These are phyloP conservation scores for Middelhovenomyces tepae DNA, from an alignment of 805 yeast species.

Conservation along the genomic window DNA sequence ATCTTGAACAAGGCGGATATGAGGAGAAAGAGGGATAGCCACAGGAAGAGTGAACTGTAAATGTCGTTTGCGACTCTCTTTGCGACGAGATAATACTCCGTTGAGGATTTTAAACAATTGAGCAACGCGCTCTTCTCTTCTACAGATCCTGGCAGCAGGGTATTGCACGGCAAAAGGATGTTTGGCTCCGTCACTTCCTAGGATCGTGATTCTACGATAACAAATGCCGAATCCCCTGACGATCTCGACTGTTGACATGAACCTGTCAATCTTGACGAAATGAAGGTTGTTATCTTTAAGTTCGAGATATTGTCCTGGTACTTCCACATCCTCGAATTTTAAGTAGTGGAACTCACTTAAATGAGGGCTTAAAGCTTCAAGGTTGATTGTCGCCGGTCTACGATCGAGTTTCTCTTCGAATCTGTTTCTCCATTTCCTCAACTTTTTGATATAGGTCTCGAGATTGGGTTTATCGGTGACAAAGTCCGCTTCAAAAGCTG, in stretches of 20 bases:
- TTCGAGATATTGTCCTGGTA: conserved; percentile 92
- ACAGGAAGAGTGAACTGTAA: conserved; percentile 79
- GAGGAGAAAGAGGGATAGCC: conserved; percentile 92
- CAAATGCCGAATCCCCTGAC: conserved; percentile 88
- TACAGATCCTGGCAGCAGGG: conserved; percentile 95
- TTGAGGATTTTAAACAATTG: conserved; percentile 87
- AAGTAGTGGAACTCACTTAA: conserved; percentile 96
- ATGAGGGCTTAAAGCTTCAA: conserved; percentile 90
- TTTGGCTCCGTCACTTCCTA: conserved; percentile 88
- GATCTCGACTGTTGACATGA: conserved; percentile 78
- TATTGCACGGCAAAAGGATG: conserved; percentile 94
- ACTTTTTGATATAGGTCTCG: conserved; percentile 73
- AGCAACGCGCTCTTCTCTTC: conserved; percentile 91
- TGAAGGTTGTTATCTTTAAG: conserved; percentile 84
- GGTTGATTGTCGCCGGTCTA: conserved; percentile 64
- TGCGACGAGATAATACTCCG: conserved; percentile 67
- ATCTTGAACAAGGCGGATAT: conserved; percentile 80
- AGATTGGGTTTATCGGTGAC: conserved; percentile 79
- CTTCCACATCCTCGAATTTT: conserved; percentile 93
- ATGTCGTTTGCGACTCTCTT: conserved; percentile 80
- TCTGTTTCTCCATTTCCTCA: conserved; percentile 88
- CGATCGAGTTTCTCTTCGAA: conserved; percentile 87
- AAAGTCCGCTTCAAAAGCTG: conserved; percentile 87
- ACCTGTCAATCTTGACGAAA: conserved; percentile 87
- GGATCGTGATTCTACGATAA: conserved; percentile 75